Percentiles rank a stretch among this genome's conserved stretches.
Conservation (phyloP, 2,329 filamentous ascomycete species). For the Anisogramma anomala region DNA sequence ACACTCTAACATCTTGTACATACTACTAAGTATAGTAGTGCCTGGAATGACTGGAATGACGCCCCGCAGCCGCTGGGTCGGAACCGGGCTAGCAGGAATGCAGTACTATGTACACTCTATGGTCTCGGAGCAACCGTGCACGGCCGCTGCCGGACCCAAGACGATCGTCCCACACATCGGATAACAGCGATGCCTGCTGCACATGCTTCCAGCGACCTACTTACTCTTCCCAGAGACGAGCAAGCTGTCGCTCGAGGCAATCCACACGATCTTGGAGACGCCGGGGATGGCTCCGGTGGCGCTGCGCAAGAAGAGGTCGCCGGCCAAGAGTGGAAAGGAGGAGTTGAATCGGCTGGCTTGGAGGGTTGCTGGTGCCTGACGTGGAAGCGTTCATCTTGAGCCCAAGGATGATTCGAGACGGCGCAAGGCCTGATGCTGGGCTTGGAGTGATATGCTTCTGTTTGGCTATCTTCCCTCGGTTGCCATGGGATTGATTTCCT, state of each 20-base stretch:
- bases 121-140: neutral
- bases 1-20: too few relatives aligned
- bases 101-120: too few relatives aligned
- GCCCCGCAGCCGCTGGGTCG: neutral
- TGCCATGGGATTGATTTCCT: too few relatives aligned
- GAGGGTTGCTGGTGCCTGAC: neutral
- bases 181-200: constrained; percentile 40
- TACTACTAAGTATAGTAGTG: too few relatives aligned
- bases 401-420: too few relatives aligned
- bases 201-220: constrained; percentile 35
- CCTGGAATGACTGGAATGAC: neutral
- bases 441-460: too few relatives aligned
- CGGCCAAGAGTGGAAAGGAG: constrained; percentile 14
- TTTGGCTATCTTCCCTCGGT: too few relatives aligned
- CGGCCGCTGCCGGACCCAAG: too few relatives aligned
- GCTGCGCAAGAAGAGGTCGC: constrained; percentile 15
- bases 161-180: constrained; percentile 34
- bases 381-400: too few relatives aligned
- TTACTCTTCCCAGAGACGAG: constrained; percentile 43
- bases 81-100: neutral
- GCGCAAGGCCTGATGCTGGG: too few relatives aligned
- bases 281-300: constrained; percentile 14
- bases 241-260: constrained; percentile 40
- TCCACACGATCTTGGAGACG: constrained; percentile 43
- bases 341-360: constrained; percentile 1